Evolutionary conservation across 2,329 filamentous ascomycete genomes (phyloP).

Genomic region (Aspergillus unguis): DNA sequence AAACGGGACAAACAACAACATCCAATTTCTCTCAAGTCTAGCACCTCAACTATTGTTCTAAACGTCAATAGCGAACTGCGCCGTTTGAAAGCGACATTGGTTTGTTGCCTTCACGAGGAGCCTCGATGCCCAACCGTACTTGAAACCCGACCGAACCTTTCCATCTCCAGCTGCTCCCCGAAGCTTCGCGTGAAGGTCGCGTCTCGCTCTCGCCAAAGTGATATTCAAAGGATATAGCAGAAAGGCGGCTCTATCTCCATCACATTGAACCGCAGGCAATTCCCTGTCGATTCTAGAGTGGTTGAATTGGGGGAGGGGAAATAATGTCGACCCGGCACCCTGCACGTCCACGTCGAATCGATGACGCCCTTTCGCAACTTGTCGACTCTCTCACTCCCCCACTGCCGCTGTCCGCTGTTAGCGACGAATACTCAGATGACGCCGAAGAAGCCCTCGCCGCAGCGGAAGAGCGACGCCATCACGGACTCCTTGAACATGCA

Average conservation of each 20-base stretch:
- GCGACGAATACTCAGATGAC: constrained; percentile 31
- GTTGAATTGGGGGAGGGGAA: constrained; percentile 11
- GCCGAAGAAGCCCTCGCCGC: constrained; percentile 34
- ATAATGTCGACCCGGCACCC: constrained; percentile 33
- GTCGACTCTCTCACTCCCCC: constrained; percentile 42
- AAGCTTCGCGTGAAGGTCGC: background rate
- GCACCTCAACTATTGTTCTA: background rate
- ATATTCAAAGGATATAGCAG: background rate
- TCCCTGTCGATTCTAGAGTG: too few relatives aligned
- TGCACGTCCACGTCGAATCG: constrained; percentile 40
- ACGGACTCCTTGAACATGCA: constrained; percentile 33
- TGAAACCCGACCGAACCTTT: background rate
- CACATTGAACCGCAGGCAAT: background rate
- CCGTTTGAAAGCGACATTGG: background rate
- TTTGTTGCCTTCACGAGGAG: background rate
- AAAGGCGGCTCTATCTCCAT: background rate
- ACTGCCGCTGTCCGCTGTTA: constrained; percentile 28
- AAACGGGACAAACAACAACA: constrained; percentile 28
- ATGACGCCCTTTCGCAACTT: constrained; percentile 44
- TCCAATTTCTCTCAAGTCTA: constrained; percentile 10
- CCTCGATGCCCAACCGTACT: background rate
- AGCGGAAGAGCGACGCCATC: constrained; percentile 38
- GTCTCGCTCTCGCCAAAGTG: background rate
- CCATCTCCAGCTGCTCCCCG: background rate
- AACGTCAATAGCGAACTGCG: background rate